Evolutionary conservation across 495 filamentous ascomycete genomes (phyloP), one percentile per base, ranked within the genome.

Genomic region (Entonaema liquescens): DNA sequence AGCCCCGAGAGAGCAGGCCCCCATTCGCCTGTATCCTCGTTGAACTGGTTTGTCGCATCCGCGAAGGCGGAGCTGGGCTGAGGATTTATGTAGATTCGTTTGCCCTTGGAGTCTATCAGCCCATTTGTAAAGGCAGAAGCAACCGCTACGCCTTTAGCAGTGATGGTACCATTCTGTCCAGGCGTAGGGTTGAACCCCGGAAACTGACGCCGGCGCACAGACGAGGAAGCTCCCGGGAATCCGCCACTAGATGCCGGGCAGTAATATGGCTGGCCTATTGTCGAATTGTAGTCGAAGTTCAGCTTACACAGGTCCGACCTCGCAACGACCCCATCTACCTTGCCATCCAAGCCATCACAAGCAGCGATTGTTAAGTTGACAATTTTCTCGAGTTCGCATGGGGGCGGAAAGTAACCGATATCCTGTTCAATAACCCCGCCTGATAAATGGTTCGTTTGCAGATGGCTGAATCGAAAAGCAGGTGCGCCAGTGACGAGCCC

Each of bases 341-440:
- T 77, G 3, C 86, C 86, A 61, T 87, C 86, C 11, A 87, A 76
- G 40, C 78, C 72, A 60, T 88, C 86, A 23, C 86, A 88, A 25
- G 82, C 81, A 2, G 78, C 74, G 59, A 87, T 86, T 15, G 84
- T 85, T 15, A 77, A 77, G 57, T 84, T 85, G 17, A 82, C 81
- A 56, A 87, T 86, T 67, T 83, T 82, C 13, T 75, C 76, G 6
- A 87, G 61, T 68, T 86, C 84, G 57, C 86, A 88, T 1, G 83
- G 80, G 0, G 81, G 79, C 28, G 85, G 84, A 72, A 79, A 86
- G 74, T 88, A 86, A 60, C 78, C 78, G 12, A 82, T 53, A 9
- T 80, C 83, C 56, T 83, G 64, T 68, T 86, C 83, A 6, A 84
- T 83, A 1, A 77, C 74, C 12, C 76, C 70, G 15, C 83, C 73